phyloP scores from a whole-genome alignment of 2,329 filamentous ascomycete genomes.

The Zymoseptoria pseudotritici region DNA sequence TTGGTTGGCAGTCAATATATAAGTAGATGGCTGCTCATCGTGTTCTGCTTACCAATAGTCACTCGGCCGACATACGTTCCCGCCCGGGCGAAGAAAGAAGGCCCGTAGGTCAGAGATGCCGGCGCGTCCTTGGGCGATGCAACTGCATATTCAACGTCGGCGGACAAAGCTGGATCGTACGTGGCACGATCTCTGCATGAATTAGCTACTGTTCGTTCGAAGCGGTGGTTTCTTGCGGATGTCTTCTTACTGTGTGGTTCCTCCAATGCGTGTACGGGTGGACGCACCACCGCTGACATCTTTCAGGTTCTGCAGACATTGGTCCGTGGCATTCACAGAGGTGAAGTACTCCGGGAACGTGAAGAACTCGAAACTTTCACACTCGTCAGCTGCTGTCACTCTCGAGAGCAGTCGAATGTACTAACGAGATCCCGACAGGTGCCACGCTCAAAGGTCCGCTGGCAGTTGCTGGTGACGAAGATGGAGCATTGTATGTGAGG shows the following conservation, averaged over 20 bases:
- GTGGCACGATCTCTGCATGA: constrained; percentile 1
- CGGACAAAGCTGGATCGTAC: constrained; percentile 7
- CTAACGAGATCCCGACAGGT: constrained; percentile 3
- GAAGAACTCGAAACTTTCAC: constrained; percentile 42
- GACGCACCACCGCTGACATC: constrained; percentile 41
- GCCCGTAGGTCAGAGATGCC: constrained; percentile 43
- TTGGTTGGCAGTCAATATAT: constrained; percentile 1
- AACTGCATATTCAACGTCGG: constrained; percentile 47
- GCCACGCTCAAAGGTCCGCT: neutral
- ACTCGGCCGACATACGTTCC: constrained; percentile 44
- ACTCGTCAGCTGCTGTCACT: neutral
- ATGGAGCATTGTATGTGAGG: neutral
- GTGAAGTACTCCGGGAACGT: constrained; percentile 49
- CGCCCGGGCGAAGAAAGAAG: constrained; percentile 46
- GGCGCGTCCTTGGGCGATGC: constrained; percentile 43
- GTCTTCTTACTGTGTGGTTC: constrained; percentile 44
- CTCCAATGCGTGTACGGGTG: constrained; percentile 52
- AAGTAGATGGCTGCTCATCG: too few relatives aligned
- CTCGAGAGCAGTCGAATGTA: neutral
- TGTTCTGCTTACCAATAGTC: constrained; percentile 32
- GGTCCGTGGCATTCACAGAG: constrained; percentile 39
- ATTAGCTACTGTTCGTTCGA: neutral
- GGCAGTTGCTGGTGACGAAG: neutral
- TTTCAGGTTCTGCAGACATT: constrained; percentile 47
- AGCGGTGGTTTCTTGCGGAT: neutral